These are phyloP conservation scores for Phalaenopsis hybrid DNA, from an alignment of 116 monocot species.

Conservation along the genomic window DNA sequence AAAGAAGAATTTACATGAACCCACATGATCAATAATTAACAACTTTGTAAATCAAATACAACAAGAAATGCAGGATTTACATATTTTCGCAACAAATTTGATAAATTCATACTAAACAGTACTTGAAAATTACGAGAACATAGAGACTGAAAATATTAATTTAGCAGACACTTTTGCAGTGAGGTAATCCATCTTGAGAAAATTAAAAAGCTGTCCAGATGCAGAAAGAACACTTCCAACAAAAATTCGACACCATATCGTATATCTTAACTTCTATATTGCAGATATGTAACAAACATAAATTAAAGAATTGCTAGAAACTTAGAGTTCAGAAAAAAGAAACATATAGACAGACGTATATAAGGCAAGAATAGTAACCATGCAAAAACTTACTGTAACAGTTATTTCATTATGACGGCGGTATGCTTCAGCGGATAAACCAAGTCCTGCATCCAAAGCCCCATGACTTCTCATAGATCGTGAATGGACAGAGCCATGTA, in stretches of 20 bases:
- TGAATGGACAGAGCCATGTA: conserved; percentile 17
- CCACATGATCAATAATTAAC: neutral
- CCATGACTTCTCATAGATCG: conserved; percentile 27
- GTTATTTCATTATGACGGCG: conserved; percentile 82
- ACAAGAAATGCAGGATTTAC: too few species aligned
- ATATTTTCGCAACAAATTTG: neutral
- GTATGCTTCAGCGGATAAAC: conserved; percentile 55
- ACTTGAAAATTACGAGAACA: too few species aligned
- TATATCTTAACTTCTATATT: neutral
- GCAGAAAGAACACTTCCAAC: neutral
- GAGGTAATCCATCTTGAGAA: neutral
- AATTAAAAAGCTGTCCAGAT: neutral
- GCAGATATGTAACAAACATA: neutral
- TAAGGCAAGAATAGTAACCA: neutral
- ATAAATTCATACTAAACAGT: neutral
- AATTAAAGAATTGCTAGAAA: neutral
- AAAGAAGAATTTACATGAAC: neutral
- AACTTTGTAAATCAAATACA: too few species aligned
- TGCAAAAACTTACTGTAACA: conserved; percentile 32
- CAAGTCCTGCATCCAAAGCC: conserved; percentile 20
- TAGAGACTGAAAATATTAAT: too few species aligned
- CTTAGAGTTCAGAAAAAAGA: neutral
- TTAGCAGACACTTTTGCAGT: neutral
- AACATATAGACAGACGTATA: neutral
- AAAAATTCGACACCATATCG: neutral